Percentiles rank a stretch among this genome's conserved stretches.
These are phyloP conservation scores for Mycena metata DNA, from an alignment of 768 basidiomycete genomes.

Conservation along the genomic window DNA sequence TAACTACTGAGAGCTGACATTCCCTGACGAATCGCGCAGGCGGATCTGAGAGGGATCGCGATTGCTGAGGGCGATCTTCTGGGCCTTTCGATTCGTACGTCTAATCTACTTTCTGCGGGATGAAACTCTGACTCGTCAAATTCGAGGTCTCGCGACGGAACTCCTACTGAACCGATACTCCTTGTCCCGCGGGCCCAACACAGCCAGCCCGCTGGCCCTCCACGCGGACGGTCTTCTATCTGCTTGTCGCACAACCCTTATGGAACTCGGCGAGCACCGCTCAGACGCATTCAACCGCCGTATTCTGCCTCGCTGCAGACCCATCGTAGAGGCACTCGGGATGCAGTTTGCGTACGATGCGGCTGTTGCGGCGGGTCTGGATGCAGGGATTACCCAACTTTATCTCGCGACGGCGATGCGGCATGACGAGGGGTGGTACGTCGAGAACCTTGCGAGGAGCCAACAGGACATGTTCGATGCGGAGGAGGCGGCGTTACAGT, in stretches of 20 bases:
- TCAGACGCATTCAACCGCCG: slow-evolving; percentile 30
- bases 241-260: slow-evolving; percentile 4
- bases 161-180: slow-evolving; percentile 24
- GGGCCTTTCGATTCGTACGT: slow-evolving; percentile 37
- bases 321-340: slow-evolving; percentile 38
- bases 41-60: slow-evolving; percentile 46
- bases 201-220: slow-evolving; percentile 21
- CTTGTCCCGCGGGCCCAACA: slow-evolving; percentile 22
- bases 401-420: slow-evolving; percentile 20
- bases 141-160: slow-evolving; percentile 38
- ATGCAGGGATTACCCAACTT: neutral
- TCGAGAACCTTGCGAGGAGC: neutral
- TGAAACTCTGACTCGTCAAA: neutral
- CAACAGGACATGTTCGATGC: slow-evolving; percentile 6
- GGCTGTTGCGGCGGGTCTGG: slow-evolving; percentile 40
- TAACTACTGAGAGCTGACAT: too few species aligned
- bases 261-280: slow-evolving; percentile 28
- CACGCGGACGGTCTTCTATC: slow-evolving; percentile 31
- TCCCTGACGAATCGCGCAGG: too few species aligned
- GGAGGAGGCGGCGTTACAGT: slow-evolving; percentile 10
- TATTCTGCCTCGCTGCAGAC: slow-evolving; percentile 36
- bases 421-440: slow-evolving; percentile 23
- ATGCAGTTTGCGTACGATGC: slow-evolving; percentile 36
- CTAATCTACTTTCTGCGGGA: neutral
- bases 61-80: slow-evolving; percentile 56